Conservation (phyloP, 2,329 filamentous ascomycete species). For the Cladophialophora yegresii region DNA sequence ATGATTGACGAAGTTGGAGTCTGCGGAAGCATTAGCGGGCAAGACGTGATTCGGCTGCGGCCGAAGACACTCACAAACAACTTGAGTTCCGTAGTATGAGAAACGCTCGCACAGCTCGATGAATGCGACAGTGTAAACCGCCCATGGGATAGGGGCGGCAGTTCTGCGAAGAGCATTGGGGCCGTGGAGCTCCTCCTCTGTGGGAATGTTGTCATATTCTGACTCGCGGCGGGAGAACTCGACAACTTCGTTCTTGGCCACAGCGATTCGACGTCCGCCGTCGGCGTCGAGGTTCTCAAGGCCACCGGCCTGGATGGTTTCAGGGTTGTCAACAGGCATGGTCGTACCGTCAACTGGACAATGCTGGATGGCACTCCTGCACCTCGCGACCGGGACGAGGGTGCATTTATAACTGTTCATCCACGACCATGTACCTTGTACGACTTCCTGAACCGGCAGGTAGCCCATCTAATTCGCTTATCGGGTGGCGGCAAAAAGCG, state of each 20-base stretch:
- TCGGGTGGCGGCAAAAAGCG: constrained; percentile 9
- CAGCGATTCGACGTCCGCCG: not conserved
- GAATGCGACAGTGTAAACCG: constrained; percentile 67
- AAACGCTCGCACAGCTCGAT: constrained; percentile 64
- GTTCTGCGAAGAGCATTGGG: constrained; percentile 16
- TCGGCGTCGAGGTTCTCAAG: constrained; percentile 10
- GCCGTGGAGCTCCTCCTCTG: constrained; percentile 10
- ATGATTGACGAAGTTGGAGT: constrained; percentile 19
- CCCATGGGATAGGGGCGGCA: constrained; percentile 19
- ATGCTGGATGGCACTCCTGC: not conserved
- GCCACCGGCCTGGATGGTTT: constrained; percentile 13
- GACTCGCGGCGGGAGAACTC: constrained; percentile 4
- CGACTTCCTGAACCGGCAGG: constrained; percentile 6
- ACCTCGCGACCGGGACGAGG: not conserved
- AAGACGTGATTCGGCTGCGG: not conserved
- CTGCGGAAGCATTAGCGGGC: not conserved
- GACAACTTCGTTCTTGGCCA: constrained; percentile 11
- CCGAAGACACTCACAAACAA: constrained; percentile 57
- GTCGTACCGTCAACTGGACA: not conserved
- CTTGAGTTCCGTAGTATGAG: constrained; percentile 56
- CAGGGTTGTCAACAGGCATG: constrained; percentile 19
- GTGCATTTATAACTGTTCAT: constrained; percentile 9
- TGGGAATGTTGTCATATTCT: constrained; percentile 8
- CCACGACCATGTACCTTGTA: not conserved
- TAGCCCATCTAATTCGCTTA: constrained; percentile 2